Evolutionary conservation across 257 asterid species (phyloP), one percentile per base, ranked within the genome.

Genomic region (Solanum lignicaule): DNA sequence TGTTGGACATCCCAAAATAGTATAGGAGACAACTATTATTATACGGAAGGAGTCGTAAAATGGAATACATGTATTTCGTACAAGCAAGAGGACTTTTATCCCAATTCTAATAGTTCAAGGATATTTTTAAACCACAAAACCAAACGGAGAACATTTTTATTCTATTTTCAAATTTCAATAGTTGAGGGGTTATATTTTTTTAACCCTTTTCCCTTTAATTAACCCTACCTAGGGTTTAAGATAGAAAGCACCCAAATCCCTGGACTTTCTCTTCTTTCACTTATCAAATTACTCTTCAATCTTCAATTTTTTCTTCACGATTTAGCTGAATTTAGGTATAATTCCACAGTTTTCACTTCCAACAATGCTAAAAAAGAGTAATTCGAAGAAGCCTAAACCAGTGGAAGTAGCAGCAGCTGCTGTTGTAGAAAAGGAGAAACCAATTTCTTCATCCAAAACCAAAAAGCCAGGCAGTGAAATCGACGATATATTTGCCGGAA

Each of bases 401-500:
- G 31, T 23, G 13, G 46, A 82, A 11, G 39, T 39, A 41, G 74
- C 62, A 39, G 73, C 43, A 39, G 69, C 1, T 10, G 32, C 84
- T 12, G 74, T 39, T 68, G 68, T 71, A 52, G 81, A 81, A 55
- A 76, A 86, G 60, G 86, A 23, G 88, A 89, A 84, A 31, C 25
- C 21, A 48, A 31, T 10, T 29, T 1, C 72, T 41, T 73, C 25
- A 1, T 72, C 87, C 3, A 74, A 87, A 86, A 87, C 89, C 7
- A 90, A 89, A 88, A 94, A 87, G 83, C 81, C 88, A 32, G 90
- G 92, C 36, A 90, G 88, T 85, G 98, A 95, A 90, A 94, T 95
- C 48, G 98, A 95, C 88, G 97, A 92, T 2, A 94, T 95, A 7
- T 95, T 94, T 86, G 94, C 95, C 3, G 90, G 92, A 27, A 94